phyloP scores from a whole-genome alignment of 2,329 filamentous ascomycete species.

The Fusarium xyrophilum region DNA sequence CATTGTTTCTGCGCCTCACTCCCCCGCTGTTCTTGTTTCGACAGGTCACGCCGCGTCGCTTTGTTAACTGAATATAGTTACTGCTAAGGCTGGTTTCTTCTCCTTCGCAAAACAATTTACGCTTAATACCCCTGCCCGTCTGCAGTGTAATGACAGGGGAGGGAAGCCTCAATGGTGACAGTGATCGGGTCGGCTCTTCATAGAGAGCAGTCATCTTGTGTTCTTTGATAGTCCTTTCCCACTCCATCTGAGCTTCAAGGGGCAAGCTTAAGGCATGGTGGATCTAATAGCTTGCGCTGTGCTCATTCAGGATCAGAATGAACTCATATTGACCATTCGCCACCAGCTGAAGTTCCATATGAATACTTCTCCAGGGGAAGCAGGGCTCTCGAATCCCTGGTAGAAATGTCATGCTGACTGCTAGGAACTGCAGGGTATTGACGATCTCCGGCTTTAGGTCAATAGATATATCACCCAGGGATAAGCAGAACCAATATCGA shows the following conservation, averaged over 20 bases:
- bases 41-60: background rate
- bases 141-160: background rate
- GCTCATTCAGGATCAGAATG: background rate
- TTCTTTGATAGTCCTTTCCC: background rate
- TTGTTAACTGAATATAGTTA: background rate
- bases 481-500: slow-evolving; percentile 1
- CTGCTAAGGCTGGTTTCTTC: background rate
- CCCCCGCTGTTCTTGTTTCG: background rate
- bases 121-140: background rate
- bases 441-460: background rate
- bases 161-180: background rate
- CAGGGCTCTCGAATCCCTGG: background rate
- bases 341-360: background rate
- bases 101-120: background rate
- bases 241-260: slow-evolving; percentile 1
- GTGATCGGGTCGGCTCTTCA: background rate
- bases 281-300: background rate
- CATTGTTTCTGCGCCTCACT: background rate
- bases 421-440: background rate
- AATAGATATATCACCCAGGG: background rate
- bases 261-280: background rate
- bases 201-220: background rate
- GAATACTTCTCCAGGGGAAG: background rate
- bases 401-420: background rate
- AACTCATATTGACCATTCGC: background rate